Conservation (phyloP, 805 yeast genomes). For the Lipomyces spencermartinsiae region DNA sequence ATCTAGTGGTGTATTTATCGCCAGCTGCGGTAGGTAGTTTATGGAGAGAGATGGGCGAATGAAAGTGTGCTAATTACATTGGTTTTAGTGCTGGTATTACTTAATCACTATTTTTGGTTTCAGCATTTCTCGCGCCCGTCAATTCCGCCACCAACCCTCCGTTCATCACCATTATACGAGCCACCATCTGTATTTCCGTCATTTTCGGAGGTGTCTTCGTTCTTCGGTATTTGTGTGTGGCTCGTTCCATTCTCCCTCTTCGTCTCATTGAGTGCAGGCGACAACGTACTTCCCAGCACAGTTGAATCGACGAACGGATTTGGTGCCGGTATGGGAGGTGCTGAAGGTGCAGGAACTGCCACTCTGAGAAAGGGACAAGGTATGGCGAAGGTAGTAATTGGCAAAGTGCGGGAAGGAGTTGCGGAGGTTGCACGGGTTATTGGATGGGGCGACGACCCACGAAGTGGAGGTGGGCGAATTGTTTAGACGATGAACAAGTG, state of each 20-base stretch:
- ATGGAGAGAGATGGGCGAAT: background rate
- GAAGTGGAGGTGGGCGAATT: constrained; percentile 27
- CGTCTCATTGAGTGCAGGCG: constrained; percentile 90
- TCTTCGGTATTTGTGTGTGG: constrained; percentile 94
- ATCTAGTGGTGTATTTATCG: constrained; percentile 70
- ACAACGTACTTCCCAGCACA: constrained; percentile 74
- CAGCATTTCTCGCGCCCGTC: constrained; percentile 59
- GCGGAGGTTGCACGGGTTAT: constrained; percentile 35
- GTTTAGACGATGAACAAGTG: constrained; percentile 13
- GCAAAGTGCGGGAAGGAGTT: constrained; percentile 36
- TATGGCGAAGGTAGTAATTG: constrained; percentile 35
- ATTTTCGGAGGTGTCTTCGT: constrained; percentile 91
- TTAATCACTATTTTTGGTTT: constrained; percentile 91
- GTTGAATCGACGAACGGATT: constrained; percentile 22
- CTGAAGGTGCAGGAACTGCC: constrained; percentile 12
- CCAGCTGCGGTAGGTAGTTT: constrained; percentile 56
- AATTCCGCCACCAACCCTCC: constrained; percentile 34
- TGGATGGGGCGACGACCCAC: constrained; percentile 35
- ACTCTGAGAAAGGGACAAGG: constrained; percentile 30
- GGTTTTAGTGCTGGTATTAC: constrained; percentile 59
- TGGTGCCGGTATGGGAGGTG: constrained; percentile 5
- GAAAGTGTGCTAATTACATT: background rate
- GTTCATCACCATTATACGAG: constrained; percentile 35
- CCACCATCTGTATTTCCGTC: constrained; percentile 67
- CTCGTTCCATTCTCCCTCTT: constrained; percentile 90